Evolutionary conservation across 768 basidiomycete species (phyloP), one percentile per base, ranked within the genome.

Genomic region (Xerocomellus amylosporus): DNA sequence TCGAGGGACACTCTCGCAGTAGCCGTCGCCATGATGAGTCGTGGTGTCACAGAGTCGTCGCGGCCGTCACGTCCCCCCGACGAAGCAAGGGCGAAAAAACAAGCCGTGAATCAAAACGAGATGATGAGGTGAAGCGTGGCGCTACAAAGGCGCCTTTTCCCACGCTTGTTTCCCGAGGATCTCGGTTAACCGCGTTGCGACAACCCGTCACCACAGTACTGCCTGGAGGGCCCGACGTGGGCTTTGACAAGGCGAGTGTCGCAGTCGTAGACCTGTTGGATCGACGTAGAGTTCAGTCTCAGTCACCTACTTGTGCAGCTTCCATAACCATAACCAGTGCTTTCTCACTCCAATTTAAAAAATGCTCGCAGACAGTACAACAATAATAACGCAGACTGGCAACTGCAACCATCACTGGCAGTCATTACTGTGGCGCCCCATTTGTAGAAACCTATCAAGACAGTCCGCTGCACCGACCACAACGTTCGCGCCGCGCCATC

Each of bases 161-260:
- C 65, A 66, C 65, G 66, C 49, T 63, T 36, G 40, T 40, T 55
- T 55, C 53, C 58, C 55, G 59, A 61, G 19, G 28, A 40, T 38
- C 19, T 63, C 58, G 54, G 51, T 50, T 61, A 64, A 55, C 42
- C 48, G 38, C 49, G 49, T 62, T 46, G 52, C 58, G 28, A 63
- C 31, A 17, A 58, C 24, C 34, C 20, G 14, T 34, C 12, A 12
- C 31, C 31, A 14, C 31, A 1, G 6, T 13, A 34, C 33, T 34
- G 22, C 14, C 26, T 14, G 33, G 37, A 53, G 8, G 26, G 20
- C 7, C 10, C 26, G 38, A 33, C 36, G 38, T 36, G 30, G 36
- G 31, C 34, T 24, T 39, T 43, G 62, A 61, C 58, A 61, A 46
- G 43, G 36, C 22, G 26, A 51, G 33, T n/a, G 19, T 47, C 46